These are phyloP conservation scores for Fragaria vesca DNA, from an alignment of 306 rosid species.

Conservation along the genomic window DNA sequence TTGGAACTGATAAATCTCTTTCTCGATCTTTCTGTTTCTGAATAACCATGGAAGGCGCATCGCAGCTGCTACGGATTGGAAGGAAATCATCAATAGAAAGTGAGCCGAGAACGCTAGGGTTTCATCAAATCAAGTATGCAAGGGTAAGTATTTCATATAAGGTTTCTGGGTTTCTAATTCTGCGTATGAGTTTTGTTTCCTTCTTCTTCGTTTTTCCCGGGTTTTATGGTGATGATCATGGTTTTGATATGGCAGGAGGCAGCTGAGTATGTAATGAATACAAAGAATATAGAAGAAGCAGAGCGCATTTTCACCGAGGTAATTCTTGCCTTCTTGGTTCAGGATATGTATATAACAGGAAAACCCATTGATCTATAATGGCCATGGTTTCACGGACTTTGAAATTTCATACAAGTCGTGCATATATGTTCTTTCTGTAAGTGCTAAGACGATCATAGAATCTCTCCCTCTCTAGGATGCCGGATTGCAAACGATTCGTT, in stretches of 20 bases:
- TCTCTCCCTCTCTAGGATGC: background rate
- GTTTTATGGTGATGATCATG: background rate
- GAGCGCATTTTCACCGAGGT: conserved; percentile 69
- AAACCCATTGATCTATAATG: background rate
- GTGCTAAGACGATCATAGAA: background rate
- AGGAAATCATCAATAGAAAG: conserved; percentile 73
- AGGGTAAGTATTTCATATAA: conserved; percentile 34
- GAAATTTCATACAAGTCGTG: background rate
- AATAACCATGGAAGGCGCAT: conserved; percentile 21
- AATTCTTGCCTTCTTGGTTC: background rate
- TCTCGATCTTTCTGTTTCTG: background rate
- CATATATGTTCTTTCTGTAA: background rate
- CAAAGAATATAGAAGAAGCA: conserved; percentile 62
- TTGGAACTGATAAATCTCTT: background rate
- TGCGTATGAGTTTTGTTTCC: background rate
- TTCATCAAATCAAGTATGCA: conserved; percentile 56
- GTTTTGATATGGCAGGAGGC: conserved; percentile 38
- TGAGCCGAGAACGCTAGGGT: conserved; percentile 68
- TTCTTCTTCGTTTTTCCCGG: background rate
- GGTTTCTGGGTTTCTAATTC: background rate
- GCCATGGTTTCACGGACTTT: background rate
- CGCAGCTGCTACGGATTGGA: conserved; percentile 30
- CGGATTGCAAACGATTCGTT: background rate
- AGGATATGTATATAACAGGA: too few species aligned
- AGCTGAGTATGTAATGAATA: conserved; percentile 54